Percentiles rank a stretch among this genome's conserved stretches.
Evolutionary conservation across 1,284 basidiomycete genomes (phyloP).

Genomic region (Trichosporon sp.): DNA sequence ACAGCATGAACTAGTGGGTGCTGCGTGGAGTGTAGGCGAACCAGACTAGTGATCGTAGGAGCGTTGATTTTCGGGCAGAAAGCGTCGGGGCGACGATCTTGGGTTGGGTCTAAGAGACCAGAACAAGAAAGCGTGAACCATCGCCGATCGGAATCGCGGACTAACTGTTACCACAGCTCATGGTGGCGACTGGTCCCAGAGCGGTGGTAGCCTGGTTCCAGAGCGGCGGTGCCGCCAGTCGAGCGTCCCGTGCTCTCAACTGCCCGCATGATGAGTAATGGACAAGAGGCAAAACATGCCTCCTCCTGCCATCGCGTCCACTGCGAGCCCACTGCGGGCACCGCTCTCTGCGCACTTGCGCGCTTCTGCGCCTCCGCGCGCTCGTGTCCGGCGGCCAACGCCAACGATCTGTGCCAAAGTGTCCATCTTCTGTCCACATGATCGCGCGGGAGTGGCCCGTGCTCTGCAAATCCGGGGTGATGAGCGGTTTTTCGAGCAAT

Average conservation of each 20-base stretch:
- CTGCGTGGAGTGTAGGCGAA: background rate
- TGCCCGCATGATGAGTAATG: conserved; percentile 5
- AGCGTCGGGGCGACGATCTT: background rate
- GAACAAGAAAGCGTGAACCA: too few species aligned
- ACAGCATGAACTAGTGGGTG: background rate
- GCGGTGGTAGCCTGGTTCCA: background rate
- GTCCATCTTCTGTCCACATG: background rate
- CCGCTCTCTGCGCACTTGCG: background rate
- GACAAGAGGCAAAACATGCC: background rate
- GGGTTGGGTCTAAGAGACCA: background rate
- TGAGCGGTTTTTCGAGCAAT: background rate
- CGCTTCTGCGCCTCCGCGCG: background rate
- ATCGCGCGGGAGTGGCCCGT: background rate
- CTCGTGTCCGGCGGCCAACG: background rate
- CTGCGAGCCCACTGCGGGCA: background rate
- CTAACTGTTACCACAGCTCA: background rate
- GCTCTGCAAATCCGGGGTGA: background rate
- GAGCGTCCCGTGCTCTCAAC: background rate
- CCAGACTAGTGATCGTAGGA: background rate
- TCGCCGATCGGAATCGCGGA: background rate
- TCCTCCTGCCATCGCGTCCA: background rate
- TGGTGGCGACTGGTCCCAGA: background rate
- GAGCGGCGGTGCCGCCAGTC: background rate
- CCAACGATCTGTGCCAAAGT: background rate
- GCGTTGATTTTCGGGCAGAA: background rate